Evolutionary conservation across 164 flowering plant species (phyloP).

Genomic region (Chloranthus sessilifolius): DNA sequence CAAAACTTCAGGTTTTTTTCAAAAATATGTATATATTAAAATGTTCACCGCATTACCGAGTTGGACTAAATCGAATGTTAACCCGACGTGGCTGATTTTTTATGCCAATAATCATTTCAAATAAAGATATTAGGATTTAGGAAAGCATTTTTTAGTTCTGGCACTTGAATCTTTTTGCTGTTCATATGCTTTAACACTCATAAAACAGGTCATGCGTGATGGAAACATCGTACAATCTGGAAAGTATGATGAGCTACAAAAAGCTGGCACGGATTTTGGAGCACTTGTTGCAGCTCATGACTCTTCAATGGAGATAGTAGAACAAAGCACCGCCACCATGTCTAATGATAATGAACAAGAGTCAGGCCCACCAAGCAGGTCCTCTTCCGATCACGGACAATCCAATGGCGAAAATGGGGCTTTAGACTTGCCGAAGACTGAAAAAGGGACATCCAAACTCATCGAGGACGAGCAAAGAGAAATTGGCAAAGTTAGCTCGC

Average conservation of each 20-base stretch:
- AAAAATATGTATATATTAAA: no score
- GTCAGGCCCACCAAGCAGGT: constrained; percentile 22
- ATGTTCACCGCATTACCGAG: no score
- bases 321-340: constrained; percentile 20
- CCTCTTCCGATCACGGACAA: constrained; percentile 18
- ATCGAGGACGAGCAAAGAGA: constrained; percentile 89
- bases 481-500: constrained; percentile 68
- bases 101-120: no score
- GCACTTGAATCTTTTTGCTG: background rate
- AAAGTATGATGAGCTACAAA: constrained; percentile 57
- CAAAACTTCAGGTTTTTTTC: no score
- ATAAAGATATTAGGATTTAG: no score
- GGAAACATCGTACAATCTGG: constrained; percentile 93
- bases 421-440: constrained; percentile 27
- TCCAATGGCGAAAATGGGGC: constrained; percentile 42
- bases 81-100: no score
- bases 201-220: constrained; percentile 87
- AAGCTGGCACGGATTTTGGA: constrained; percentile 62
- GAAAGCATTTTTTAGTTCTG: no score
- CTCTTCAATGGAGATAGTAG: constrained; percentile 88
- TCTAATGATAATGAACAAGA: constrained; percentile 16
- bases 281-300: constrained; percentile 90
- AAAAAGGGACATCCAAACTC: constrained; percentile 50
- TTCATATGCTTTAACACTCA: background rate
- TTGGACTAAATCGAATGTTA: no score